phyloP scores from a whole-genome alignment of 352 stramenopile species.

The Pythium volutum region DNA sequence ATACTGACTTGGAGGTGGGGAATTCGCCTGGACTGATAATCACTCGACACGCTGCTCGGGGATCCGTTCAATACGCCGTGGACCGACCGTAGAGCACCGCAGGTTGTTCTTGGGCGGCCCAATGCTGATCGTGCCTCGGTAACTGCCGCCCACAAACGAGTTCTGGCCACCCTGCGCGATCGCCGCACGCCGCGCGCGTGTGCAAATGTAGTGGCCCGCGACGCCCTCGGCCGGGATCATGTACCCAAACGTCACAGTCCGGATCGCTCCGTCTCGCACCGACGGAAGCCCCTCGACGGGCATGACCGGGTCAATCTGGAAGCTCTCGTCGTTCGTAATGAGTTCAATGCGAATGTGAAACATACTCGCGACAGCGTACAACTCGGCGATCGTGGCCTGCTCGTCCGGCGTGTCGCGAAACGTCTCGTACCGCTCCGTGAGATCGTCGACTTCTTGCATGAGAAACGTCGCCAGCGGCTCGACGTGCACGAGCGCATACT shows the following conservation, averaged over 20 bases:
- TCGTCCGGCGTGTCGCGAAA: slow-evolving; percentile 72
- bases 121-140: slow-evolving; percentile 71
- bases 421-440: slow-evolving; percentile 64
- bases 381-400: slow-evolving; percentile 72
- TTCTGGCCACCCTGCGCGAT: slow-evolving; percentile 43
- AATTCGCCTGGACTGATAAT: no score
- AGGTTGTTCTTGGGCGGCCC: slow-evolving; percentile 53
- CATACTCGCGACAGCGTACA: slow-evolving; percentile 79
- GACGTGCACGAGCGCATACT: slow-evolving; percentile 69
- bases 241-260: slow-evolving; percentile 71
- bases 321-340: slow-evolving; percentile 79
- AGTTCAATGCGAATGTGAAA: slow-evolving; percentile 81
- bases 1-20: no score
- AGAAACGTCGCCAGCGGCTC: slow-evolving; percentile 56
- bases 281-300: slow-evolving; percentile 56
- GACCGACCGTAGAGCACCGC: slow-evolving; percentile 36
- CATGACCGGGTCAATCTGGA: slow-evolving; percentile 77
- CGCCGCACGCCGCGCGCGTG: slow-evolving; percentile 43
- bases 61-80: slow-evolving; percentile 58
- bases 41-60: slow-evolving; percentile 64
- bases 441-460: slow-evolving; percentile 69
- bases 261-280: slow-evolving; percentile 46
- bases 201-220: slow-evolving; percentile 82
- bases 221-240: slow-evolving; percentile 62
- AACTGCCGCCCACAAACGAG: slow-evolving; percentile 69